Evolutionary conservation across 257 asterid species (phyloP), one percentile per base, ranked within the genome.

Genomic region (Lantana camara): DNA sequence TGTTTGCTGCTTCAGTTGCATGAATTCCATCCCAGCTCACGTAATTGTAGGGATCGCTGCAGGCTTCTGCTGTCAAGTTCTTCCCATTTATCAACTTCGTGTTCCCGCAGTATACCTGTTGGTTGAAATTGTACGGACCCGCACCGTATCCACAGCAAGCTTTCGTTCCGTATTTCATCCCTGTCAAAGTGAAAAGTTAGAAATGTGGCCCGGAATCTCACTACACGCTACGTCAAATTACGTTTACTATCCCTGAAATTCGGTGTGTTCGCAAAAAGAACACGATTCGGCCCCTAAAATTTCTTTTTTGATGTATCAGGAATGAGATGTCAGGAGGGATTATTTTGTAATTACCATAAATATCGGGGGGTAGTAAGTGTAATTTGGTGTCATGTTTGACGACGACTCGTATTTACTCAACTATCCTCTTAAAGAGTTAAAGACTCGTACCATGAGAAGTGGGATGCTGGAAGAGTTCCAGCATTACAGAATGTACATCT

Each of bases 1-100:
- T 83, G 79, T 90, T 90, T 48, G 97, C 96, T 57, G 91, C 91
- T 71, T 89, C 97, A 4, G 95, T 82, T 15, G 91, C 86, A 76
- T 86, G 95, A 57, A 81, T 72, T 41, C 95, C 97, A 69, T 89
- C 91, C 89, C 91, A 89, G 52, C 91, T 86, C 0, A 86, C 95
- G 45, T 84, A 84, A 9, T 72, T 76, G 66, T 84, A 45, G 16
- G 97, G 97, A 56, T 86, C 97, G 9, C 40, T 5, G 22, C 95
- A 89, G 1, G 91, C 88, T 9, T 13, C 52, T 30, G 95, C 94
- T 0, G 73, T 81, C 44, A 68, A 45, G 7, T 13, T 80, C 2
- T 45, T 48, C 9, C 93, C 86, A 3, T 86, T 61, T 35, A 89
- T 72, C 57, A 70, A 35, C 57, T 73, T 82, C 4, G 73, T 80